A percentile compares a stretch with the other conserved stretches of the same genome.
phyloP scores from a whole-genome alignment of 371 early-diverging fungal genomes.

The Modicella reniformis region DNA sequence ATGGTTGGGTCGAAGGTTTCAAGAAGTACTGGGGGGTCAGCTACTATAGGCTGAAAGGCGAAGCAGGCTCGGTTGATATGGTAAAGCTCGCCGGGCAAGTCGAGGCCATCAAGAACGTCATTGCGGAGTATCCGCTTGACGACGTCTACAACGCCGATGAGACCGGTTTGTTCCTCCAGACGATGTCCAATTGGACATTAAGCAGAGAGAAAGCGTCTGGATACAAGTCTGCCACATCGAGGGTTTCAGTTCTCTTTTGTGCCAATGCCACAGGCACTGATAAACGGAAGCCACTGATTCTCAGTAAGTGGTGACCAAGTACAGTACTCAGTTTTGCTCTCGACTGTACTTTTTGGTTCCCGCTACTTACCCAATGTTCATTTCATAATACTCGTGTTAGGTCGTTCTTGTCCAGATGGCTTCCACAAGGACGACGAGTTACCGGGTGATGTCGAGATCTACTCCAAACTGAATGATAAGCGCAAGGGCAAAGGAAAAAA shows the following conservation, averaged over 20 bases:
- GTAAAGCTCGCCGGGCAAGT: neutral
- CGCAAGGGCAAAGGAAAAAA: no score
- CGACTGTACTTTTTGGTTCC: no score
- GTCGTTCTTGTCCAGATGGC: no score
- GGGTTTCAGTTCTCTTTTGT: conserved; percentile 5
- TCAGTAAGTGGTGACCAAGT: no score
- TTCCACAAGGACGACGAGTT: no score
- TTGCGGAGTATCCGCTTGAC: neutral
- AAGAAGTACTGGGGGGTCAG: neutral
- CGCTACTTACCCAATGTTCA: no score
- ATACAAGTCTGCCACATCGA: neutral
- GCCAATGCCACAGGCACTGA: no score
- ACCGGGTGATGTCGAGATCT: no score
- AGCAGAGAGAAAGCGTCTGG: neutral
- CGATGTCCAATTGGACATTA: neutral
- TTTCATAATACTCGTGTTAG: no score
- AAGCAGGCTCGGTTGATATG: conserved; percentile 5
- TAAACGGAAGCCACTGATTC: no score
- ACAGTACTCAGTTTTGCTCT: no score
- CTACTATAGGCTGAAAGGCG: neutral
- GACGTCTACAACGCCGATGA: conserved; percentile 19
- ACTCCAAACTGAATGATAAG: no score
- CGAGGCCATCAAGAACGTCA: neutral
- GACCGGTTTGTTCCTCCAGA: conserved; percentile 8
- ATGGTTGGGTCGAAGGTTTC: neutral